Conservation (phyloP, 495 filamentous ascomycete species). For the Penicillium bovifimosum region DNA sequence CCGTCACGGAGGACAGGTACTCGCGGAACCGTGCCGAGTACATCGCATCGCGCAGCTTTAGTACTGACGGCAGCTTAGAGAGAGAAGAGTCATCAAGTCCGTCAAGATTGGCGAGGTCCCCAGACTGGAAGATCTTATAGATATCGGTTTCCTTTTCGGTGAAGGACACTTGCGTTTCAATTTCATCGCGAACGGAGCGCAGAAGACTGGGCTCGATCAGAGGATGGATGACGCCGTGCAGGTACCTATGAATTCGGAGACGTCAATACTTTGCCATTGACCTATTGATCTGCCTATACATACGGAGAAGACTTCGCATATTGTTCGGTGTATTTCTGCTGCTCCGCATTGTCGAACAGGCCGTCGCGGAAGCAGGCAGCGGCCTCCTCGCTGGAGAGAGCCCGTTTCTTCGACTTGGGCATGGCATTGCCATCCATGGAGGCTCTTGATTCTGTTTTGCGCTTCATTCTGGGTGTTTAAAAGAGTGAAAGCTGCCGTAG, state of each 20-base stretch:
- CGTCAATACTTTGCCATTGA: constrained; percentile 10
- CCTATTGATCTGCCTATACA: constrained; percentile 13
- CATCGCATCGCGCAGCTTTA: constrained; percentile 82
- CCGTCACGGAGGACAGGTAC: constrained; percentile 79
- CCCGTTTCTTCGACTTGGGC: constrained; percentile 46
- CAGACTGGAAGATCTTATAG: constrained; percentile 98
- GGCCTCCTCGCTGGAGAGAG: constrained; percentile 44
- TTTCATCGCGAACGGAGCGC: constrained; percentile 81
- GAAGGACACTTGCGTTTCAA: constrained; percentile 82
- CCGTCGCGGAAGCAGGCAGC: constrained; percentile 61
- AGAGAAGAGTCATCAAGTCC: constrained; percentile 80
- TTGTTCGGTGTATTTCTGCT: constrained; percentile 59
- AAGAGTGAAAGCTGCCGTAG: not conserved
- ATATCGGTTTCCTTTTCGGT: constrained; percentile 99
- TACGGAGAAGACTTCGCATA: constrained; percentile 72
- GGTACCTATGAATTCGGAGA: constrained; percentile 50
- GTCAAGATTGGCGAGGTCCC: constrained; percentile 94
- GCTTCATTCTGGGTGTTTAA: constrained; percentile 44
- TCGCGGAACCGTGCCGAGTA: constrained; percentile 87
- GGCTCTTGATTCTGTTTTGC: constrained; percentile 42
- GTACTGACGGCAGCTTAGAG: constrained; percentile 74
- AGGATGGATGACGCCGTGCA: constrained; percentile 78
- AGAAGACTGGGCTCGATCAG: constrained; percentile 76
- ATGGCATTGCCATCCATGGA: constrained; percentile 37
- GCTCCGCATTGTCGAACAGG: constrained; percentile 64